These are phyloP conservation scores for Arachis stenosperma DNA, from an alignment of 306 rosid species.

Conservation along the genomic window DNA sequence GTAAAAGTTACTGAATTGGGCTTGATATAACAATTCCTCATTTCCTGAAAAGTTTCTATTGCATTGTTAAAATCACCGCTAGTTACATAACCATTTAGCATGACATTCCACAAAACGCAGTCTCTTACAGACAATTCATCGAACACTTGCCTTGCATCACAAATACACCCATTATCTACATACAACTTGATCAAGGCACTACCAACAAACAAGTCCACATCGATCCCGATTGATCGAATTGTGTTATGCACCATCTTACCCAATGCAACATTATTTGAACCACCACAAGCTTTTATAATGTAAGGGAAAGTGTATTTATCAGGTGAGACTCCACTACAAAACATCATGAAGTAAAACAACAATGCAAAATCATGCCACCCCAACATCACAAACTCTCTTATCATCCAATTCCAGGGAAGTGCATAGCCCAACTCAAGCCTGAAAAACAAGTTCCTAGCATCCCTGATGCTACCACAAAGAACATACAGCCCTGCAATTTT, in stretches of 20 bases:
- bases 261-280: slow-evolving; percentile 59
- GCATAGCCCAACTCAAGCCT: slow-evolving; percentile 51
- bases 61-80: slow-evolving; percentile 59
- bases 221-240: slow-evolving; percentile 53
- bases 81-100: slow-evolving; percentile 73
- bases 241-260: slow-evolving; percentile 58
- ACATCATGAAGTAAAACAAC: slow-evolving; percentile 80
- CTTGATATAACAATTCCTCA: slow-evolving; percentile 51
- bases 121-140: slow-evolving; percentile 70
- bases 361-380: slow-evolving; percentile 62
- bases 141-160: slow-evolving; percentile 64
- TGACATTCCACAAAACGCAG: slow-evolving; percentile 73
- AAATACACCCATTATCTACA: slow-evolving; percentile 62
- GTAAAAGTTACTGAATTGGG: slow-evolving; percentile 63
- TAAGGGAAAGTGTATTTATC: slow-evolving; percentile 88
- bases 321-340: slow-evolving; percentile 64
- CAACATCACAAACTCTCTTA: slow-evolving; percentile 65
- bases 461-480: slow-evolving; percentile 58
- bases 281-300: slow-evolving; percentile 79
- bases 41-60: slow-evolving; percentile 50
- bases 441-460: slow-evolving; percentile 66
- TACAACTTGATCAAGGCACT: slow-evolving; percentile 75
- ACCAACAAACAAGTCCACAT: slow-evolving; percentile 66
- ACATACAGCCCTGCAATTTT: slow-evolving; percentile 68
- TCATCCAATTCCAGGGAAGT: slow-evolving; percentile 87